Conservation (phyloP, 2,329 filamentous ascomycete species). For the Coniochaeta sp. region DNA sequence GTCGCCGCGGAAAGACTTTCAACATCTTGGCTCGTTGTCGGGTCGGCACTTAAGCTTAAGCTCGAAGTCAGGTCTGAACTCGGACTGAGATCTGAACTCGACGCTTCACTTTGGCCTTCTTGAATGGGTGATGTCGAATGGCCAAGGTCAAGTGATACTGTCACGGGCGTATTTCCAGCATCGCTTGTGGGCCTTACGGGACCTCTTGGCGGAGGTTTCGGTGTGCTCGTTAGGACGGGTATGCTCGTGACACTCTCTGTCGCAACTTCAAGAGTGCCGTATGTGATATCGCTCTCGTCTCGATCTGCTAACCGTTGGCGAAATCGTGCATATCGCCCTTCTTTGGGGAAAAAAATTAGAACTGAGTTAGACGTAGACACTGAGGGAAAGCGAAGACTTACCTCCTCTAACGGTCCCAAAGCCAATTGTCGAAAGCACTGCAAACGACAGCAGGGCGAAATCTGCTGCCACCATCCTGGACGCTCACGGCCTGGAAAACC, state of each 20-base stretch:
- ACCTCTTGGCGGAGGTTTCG: not conserved
- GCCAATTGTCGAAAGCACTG: conserved; percentile 14
- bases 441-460: conserved; percentile 15
- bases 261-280: not conserved
- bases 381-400: conserved; percentile 5
- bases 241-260: conserved; percentile 1
- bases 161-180: not conserved
- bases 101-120: not conserved
- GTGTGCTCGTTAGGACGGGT: not conserved
- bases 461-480: conserved; percentile 14
- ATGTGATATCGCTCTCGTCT: not conserved
- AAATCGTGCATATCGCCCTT: not conserved
- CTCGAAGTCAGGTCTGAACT: not conserved
- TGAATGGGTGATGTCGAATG: not conserved
- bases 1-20: not conserved
- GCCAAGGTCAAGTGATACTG: not conserved
- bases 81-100: not conserved
- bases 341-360: not conserved
- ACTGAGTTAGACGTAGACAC: not conserved
- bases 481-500: not conserved
- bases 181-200: not conserved
- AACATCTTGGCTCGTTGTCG: not conserved
- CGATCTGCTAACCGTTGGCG: not conserved
- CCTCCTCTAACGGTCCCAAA: conserved; percentile 14
- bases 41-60: not conserved